Evolutionary conservation across 495 filamentous ascomycete species (phyloP).

Genomic region (Rostrohypoxylon terebratum): DNA sequence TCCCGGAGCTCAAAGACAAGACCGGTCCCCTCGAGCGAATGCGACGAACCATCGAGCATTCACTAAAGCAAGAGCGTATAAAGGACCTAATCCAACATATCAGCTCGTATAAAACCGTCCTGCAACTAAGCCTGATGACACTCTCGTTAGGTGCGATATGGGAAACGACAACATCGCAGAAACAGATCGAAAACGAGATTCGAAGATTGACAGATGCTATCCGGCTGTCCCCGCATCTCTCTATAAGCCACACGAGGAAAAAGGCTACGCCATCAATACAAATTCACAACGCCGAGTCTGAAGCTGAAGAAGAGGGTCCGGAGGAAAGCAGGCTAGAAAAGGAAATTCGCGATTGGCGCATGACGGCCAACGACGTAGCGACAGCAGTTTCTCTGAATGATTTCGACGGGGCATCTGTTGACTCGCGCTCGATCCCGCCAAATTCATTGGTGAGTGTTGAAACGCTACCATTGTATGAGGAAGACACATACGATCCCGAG

Average conservation of each 20-base stretch:
- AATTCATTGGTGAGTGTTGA: conserved; percentile 24
- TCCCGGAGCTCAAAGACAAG: conserved; percentile 40
- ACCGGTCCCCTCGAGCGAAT: conserved; percentile 20
- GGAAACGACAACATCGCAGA: conserved; percentile 39
- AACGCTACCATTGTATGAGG: conserved; percentile 26
- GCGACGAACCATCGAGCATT: conserved; percentile 21
- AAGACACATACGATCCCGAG: conserved; percentile 38
- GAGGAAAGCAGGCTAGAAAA: conserved; percentile 18
- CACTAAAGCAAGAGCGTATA: conserved; percentile 31
- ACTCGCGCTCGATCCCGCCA: conserved; percentile 12
- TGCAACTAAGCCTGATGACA: conserved; percentile 41
- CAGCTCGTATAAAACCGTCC: conserved; percentile 35
- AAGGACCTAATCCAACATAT: conserved; percentile 36
- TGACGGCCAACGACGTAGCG: conserved; percentile 40
- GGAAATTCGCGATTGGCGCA: conserved; percentile 39
- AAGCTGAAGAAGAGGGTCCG: conserved; percentile 15
- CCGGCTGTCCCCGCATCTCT: conserved; percentile 18
- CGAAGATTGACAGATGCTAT: conserved; percentile 36
- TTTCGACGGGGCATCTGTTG: conserved; percentile 13
- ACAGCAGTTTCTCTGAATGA: conserved; percentile 30
- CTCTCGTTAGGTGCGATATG: conserved; percentile 36
- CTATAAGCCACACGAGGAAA: conserved; percentile 5
- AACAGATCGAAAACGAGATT: conserved; percentile 39
- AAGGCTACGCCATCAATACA: neutral
- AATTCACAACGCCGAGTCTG: neutral